Base-by-base conservation (phyloP, 2,329 filamentous ascomycete species). In the Intubia oerlemansii region DNA sequence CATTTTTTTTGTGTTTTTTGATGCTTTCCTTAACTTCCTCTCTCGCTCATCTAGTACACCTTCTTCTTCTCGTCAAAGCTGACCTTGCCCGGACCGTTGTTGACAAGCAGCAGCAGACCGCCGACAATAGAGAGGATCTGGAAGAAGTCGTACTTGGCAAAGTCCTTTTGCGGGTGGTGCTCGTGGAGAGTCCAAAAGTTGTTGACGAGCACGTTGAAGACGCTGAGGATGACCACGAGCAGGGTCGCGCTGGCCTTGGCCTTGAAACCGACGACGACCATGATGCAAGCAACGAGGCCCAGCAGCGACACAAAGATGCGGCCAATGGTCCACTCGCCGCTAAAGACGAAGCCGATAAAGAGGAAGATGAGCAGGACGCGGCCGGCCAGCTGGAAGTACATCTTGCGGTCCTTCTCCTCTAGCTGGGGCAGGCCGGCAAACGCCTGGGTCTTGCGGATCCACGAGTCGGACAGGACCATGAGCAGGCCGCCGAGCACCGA, bases 11-110 rank as follows among this genome's bases (percentile, higher is more conserved):
- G 8, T 21, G 19, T 21, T 21, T 21, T 21, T 8, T 21, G 8
- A 8, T 21, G 8, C n/a, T 21, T 21, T 21, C 19, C n/a, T n/a
- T n/a, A n/a, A n/a, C n/a, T n/a, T n/a, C n/a, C n/a, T n/a, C n/a
- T n/a, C n/a, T n/a, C n/a, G n/a, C n/a, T n/a, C n/a, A n/a, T n/a
- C n/a, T 65, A 98, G 60, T 98, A 98, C 42, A 98, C 88, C 68
- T 98, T 98, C 73, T 98, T 98, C 79, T 98, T 98, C 70, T 98
- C 88, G 55, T 98, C 88, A 53, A 95, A 85, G 51, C 79, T 91
- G 63, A 95, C 78, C 53, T 92, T 84, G 38, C 88, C 88, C 8
- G 88, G 88, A 36, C 88, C 88, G 68, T 88, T 93, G 69, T 98
- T 98, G 57, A 95, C 84, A 40, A 98, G 69, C 40, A 98, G 73